Conservation (phyloP, 352 stramenopile genomes). For the Phytophthora pseudosyringae region DNA sequence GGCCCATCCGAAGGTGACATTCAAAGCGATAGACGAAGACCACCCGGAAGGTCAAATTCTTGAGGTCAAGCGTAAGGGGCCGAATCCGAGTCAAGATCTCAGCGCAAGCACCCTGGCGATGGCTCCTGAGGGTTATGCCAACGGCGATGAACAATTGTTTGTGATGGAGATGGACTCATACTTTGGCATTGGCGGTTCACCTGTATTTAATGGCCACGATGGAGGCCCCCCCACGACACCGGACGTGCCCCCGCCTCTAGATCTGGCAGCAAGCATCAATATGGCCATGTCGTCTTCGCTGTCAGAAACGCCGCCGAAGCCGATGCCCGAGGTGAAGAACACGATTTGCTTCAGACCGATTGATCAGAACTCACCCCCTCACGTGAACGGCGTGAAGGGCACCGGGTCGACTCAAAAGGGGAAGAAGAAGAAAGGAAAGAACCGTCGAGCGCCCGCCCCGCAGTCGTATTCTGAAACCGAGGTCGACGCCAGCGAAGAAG, state of each 20-base stretch:
- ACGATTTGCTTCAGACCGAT: slow-evolving; percentile 40
- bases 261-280: slow-evolving; percentile 75
- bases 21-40: slow-evolving; percentile 60
- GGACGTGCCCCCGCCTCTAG: slow-evolving; percentile 60
- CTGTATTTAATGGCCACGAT: slow-evolving; percentile 63
- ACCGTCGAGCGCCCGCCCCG: slow-evolving; percentile 25
- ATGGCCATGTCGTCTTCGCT: slow-evolving; percentile 79
- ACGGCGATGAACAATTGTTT: slow-evolving; percentile 76
- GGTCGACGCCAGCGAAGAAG: slow-evolving; percentile 34
- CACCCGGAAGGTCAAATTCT: slow-evolving; percentile 61
- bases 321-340: slow-evolving; percentile 40
- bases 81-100: slow-evolving; percentile 53
- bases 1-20: slow-evolving; percentile 80
- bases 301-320: slow-evolving; percentile 41
- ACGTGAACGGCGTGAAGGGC: slow-evolving; percentile 11
- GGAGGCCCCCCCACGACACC: slow-evolving; percentile 28
- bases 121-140: slow-evolving; percentile 34
- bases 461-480: slow-evolving; percentile 25
- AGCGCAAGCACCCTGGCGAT: slow-evolving; percentile 36
- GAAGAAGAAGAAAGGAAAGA: slow-evolving; percentile 53
- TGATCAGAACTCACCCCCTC: slow-evolving; percentile 21
- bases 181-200: slow-evolving; percentile 82
- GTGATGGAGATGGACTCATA: slow-evolving; percentile 90
- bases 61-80: slow-evolving; percentile 78
- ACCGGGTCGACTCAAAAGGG: slow-evolving; percentile 34